A percentile compares a stretch with the other conserved stretches of the same genome.
These are phyloP conservation scores for Schizosaccharomyces japonicus DNA, from an alignment of 805 yeast genomes.

Conservation along the genomic window DNA sequence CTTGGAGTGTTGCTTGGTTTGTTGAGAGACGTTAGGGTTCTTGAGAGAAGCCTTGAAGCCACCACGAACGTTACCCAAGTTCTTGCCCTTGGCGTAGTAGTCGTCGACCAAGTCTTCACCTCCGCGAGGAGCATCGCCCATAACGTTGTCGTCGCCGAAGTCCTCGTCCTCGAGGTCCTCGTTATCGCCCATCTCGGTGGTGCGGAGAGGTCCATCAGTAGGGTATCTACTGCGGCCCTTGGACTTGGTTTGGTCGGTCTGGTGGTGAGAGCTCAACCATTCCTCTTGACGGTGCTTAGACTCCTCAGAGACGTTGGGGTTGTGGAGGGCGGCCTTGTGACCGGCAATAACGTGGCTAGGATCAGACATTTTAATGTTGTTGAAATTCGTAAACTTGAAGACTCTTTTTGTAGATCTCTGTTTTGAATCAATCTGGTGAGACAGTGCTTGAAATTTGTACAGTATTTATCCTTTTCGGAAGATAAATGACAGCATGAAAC, in stretches of 20 bases:
- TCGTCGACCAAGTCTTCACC: background rate
- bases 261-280: background rate
- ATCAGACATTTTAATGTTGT: background rate
- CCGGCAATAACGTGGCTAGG: background rate
- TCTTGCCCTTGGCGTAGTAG: background rate
- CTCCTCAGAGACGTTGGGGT: background rate
- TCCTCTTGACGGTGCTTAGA: background rate
- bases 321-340: constrained; percentile 1
- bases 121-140: background rate
- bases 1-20: background rate
- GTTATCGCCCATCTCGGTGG: too few species aligned
- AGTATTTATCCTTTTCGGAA: too few species aligned
- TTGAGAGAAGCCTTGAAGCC: constrained; percentile 3
- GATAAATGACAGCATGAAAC: too few species aligned
- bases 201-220: too few species aligned
- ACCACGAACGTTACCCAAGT: background rate
- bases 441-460: too few species aligned
- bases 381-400: too few species aligned
- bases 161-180: background rate
- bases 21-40: background rate
- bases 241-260: too few species aligned
- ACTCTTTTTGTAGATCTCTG: too few species aligned
- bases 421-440: too few species aligned
- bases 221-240: too few species aligned
- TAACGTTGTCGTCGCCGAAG: background rate